These are phyloP conservation scores for Myrmaecium sp. DNA, from an alignment of 2,329 filamentous ascomycete species.

Conservation along the genomic window DNA sequence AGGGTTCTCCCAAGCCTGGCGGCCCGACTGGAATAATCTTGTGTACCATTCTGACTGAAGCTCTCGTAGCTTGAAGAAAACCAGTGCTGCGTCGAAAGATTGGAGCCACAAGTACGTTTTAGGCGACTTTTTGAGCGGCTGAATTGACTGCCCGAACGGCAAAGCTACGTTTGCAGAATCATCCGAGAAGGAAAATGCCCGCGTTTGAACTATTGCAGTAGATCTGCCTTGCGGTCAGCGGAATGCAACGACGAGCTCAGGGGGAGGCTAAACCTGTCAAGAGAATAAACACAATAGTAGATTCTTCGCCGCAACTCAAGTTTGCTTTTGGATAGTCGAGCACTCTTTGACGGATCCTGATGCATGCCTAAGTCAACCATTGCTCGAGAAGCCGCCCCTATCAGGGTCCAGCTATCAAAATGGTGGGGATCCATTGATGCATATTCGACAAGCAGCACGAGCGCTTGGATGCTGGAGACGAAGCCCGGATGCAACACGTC, in stretches of 20 bases:
- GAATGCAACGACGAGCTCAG: background rate
- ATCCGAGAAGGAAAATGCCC: conserved; percentile 87
- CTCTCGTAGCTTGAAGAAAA: conserved; percentile 68
- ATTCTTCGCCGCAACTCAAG: conserved; percentile 67
- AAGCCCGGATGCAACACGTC: conserved; percentile 73
- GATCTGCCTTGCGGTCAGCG: too few relatives aligned
- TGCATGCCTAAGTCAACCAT: conserved; percentile 83
- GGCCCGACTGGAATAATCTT: conserved; percentile 64
- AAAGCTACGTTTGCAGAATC: conserved; percentile 70
- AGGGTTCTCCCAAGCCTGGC: conserved; percentile 49
- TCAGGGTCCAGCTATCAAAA: conserved; percentile 86
- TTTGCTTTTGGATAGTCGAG: conserved; percentile 47
- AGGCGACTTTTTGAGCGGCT: conserved; percentile 26
- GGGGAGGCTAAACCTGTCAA: conserved; percentile 50
- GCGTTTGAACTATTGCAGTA: conserved; percentile 73
- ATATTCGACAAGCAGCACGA: conserved; percentile 75
- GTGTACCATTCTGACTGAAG: conserved; percentile 85
- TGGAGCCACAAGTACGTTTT: conserved; percentile 36
- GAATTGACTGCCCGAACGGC: conserved; percentile 33
- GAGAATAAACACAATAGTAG: conserved; percentile 78
- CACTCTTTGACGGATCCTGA: conserved; percentile 66
- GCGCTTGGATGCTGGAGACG: conserved; percentile 68
- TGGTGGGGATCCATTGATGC: conserved; percentile 78
- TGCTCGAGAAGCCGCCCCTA: conserved; percentile 76
- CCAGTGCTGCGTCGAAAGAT: conserved; percentile 51